Evolutionary conservation across 371 early-diverging fungal species (phyloP).

Genomic region (Syncephalastrum monosporum): DNA sequence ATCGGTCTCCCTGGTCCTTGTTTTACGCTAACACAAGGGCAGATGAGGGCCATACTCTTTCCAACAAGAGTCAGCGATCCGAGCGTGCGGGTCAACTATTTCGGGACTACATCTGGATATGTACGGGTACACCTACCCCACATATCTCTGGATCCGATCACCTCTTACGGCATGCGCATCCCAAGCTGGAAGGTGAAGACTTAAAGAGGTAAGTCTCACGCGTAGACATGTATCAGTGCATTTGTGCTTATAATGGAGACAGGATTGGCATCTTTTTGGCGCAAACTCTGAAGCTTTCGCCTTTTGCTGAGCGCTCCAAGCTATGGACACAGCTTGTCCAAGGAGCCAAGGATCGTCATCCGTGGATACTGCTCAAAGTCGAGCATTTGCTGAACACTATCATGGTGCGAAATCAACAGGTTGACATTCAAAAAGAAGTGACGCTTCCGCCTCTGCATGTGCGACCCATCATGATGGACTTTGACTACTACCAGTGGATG

Average conservation of each 20-base stretch:
- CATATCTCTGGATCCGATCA: slow-evolving; percentile 50
- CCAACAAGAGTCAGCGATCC: slow-evolving; percentile 29
- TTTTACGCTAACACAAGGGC: background rate
- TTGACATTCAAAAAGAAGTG: slow-evolving; percentile 54
- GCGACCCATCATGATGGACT: slow-evolving; percentile 47
- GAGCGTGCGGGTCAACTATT: slow-evolving; percentile 57
- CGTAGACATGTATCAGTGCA: background rate
- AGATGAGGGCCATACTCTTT: slow-evolving; percentile 38
- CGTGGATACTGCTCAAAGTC: slow-evolving; percentile 39
- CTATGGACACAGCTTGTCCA: slow-evolving; percentile 2
- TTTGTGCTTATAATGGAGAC: slow-evolving; percentile 28
- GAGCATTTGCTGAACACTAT: slow-evolving; percentile 52
- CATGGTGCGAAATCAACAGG: slow-evolving; percentile 67
- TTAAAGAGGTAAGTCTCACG: background rate
- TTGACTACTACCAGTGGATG: slow-evolving; percentile 61
- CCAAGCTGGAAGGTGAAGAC: slow-evolving; percentile 8
- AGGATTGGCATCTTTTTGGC: slow-evolving; percentile 52
- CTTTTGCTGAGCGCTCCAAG: slow-evolving; percentile 44
- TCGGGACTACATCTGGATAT: slow-evolving; percentile 72
- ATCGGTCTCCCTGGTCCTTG: background rate
- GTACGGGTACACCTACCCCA: slow-evolving; percentile 70
- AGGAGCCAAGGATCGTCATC: slow-evolving; percentile 20
- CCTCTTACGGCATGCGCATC: slow-evolving; percentile 2
- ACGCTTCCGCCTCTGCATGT: slow-evolving; percentile 64
- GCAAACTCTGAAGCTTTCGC: slow-evolving; percentile 47